Conservation (phyloP, 148 eudicot genomes). For the Polygonum maritimum region DNA sequence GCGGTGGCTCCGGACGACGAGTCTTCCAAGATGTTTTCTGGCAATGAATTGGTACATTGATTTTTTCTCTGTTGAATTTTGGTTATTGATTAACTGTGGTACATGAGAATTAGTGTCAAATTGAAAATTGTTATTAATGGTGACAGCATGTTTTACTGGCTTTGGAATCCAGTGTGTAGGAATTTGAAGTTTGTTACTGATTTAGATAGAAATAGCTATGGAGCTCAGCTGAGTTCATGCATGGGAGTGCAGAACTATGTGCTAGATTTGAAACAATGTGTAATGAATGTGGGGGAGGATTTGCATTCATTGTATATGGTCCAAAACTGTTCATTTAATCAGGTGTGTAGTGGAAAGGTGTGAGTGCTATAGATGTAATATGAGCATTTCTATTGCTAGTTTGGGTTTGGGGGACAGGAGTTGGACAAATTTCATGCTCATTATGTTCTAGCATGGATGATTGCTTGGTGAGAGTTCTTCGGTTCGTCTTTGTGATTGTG, state of each 20-base stretch:
- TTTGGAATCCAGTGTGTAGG: neutral
- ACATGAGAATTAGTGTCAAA: neutral
- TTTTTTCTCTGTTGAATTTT: neutral
- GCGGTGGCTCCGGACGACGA: slow-evolving; percentile 43
- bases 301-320: neutral
- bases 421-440: neutral
- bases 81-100: neutral
- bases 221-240: neutral
- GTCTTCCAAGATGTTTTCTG: slow-evolving; percentile 47
- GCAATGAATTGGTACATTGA: slow-evolving; percentile 44
- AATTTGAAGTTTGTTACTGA: neutral
- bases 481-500: neutral
- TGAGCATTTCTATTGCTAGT: neutral
- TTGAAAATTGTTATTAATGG: neutral
- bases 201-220: neutral
- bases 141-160: neutral
- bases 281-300: neutral
- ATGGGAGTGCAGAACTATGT: neutral
- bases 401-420: neutral
- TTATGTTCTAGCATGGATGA: neutral
- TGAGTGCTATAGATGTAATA: neutral
- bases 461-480: neutral
- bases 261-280: neutral
- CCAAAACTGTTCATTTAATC: neutral
- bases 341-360: neutral